A percentile compares a stretch with the other conserved stretches of the same genome.
phyloP scores from a whole-genome alignment of 345 rosid species.

The Pistacia atlantica region DNA sequence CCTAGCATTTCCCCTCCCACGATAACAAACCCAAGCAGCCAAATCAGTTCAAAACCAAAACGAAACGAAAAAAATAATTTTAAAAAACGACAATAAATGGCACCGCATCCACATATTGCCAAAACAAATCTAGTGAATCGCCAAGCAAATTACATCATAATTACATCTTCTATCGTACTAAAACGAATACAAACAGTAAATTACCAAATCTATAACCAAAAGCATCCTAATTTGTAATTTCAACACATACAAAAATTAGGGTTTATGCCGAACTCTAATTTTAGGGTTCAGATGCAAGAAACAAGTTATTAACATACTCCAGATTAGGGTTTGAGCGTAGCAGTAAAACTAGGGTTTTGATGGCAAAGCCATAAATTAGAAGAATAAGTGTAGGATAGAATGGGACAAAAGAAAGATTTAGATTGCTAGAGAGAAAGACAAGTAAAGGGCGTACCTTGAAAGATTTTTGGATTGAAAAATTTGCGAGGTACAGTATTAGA shows the following conservation, averaged over 20 bases:
- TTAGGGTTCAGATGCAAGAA: slow-evolving; percentile 2
- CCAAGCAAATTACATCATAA: neutral
- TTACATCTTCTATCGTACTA: neutral
- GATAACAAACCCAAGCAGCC: slow-evolving; percentile 13
- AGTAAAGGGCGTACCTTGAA: slow-evolving; percentile 25
- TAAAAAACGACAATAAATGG: neutral
- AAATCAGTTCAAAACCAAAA: slow-evolving; percentile 26
- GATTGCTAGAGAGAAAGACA: slow-evolving; percentile 4
- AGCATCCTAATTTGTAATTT: neutral
- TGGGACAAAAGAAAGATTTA: slow-evolving; percentile 8
- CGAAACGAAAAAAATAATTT: neutral
- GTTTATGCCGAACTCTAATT: slow-evolving; percentile 26
- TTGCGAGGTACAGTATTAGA: neutral
- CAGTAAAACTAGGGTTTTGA: slow-evolving; percentile 54
- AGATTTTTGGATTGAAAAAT: slow-evolving; percentile 31
- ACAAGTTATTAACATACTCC: slow-evolving; percentile 17
- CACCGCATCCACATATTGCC: neutral
- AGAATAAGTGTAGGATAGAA: slow-evolving; percentile 5
- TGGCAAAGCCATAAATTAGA: slow-evolving; percentile 37
- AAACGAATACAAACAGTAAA: neutral
- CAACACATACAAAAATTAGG: slow-evolving; percentile 43
- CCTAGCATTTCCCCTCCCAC: slow-evolving; percentile 23
- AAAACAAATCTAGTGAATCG: slow-evolving; percentile 25
- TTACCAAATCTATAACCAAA: slow-evolving; percentile 23
- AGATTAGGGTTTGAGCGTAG: slow-evolving; percentile 14